A percentile compares a stretch with the other conserved stretches of the same genome.
Conservation (phyloP, 2,329 filamentous ascomycete genomes). For the Albophoma yamanashiensis region DNA sequence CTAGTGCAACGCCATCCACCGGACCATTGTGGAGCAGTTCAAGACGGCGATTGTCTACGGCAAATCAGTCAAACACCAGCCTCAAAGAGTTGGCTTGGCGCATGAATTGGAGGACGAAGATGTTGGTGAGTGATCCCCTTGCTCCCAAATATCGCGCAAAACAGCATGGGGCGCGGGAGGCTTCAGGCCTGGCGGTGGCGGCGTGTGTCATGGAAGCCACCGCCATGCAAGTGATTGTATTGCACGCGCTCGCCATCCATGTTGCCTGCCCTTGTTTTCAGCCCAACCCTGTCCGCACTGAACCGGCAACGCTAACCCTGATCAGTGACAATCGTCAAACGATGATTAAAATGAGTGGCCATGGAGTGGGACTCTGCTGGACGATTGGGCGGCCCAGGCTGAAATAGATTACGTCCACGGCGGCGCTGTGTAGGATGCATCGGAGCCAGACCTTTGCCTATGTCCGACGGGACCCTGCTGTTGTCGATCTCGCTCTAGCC, state of each 20-base stretch:
- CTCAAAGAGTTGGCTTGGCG: constrained; percentile 81
- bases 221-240: not conserved
- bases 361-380: constrained; percentile 1
- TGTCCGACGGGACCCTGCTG: not conserved
- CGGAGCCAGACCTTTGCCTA: not conserved
- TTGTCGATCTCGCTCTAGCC: not conserved
- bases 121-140: constrained; percentile 57
- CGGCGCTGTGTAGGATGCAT: constrained; percentile 1
- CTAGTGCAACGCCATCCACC: constrained; percentile 94
- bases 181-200: not conserved
- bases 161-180: not conserved
- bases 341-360: constrained; percentile 29
- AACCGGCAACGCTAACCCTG: constrained; percentile 5
- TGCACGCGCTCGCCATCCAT: not conserved
- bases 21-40: constrained; percentile 92
- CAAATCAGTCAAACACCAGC: constrained; percentile 97
- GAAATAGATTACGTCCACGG: not conserved
- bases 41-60: constrained; percentile 93
- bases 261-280: constrained; percentile 2
- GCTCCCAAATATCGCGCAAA: not conserved
- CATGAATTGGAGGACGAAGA: constrained; percentile 96
- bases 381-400: constrained; percentile 2
- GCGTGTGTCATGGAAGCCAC: not conserved
- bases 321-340: constrained; percentile 51
- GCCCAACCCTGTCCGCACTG: not conserved